Evolutionary conservation across 139 green algal genomes (phyloP), one percentile per base, ranked within the genome.

Genomic region (Volvox africanus): DNA sequence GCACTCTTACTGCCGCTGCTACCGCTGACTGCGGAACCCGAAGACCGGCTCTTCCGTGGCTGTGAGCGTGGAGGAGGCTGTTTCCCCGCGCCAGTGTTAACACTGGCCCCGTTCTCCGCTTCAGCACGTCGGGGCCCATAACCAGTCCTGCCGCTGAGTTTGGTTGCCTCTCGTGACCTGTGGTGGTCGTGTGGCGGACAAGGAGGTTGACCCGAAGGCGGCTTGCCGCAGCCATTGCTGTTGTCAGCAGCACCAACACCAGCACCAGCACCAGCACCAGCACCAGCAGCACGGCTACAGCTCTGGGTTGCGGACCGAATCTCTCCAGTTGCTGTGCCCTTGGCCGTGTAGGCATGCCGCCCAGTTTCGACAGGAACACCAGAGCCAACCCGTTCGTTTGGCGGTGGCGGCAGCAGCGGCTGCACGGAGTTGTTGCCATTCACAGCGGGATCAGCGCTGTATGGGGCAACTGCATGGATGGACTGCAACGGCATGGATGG

Each of bases 1-100:
- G 75, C 75, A 32, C 30, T 80, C 76, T 61, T 61, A 13, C 32
- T 82, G 76, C 30, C 30, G 75, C 75, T 84, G 78, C 78, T 44
- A 2, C 16, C n/a, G 6, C n/a, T 55, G 30, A 32, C n/a, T 30
- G 32, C 22, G 11, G 78, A 35, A 33, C 19, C 21, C 18, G 37
- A 67, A 37, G 78, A 68, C 28, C 18, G 37, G 37, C 78, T 84
- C 32, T 82, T 82, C 37, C 78, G 78, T 35, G 11, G 32, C 75
- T 81, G 30, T 12, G 67, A 75, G 5, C 9, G 44, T 55, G 44
- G 44, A 14, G 44, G 44, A 55, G 44, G 44, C 44, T 55, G 44
- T 55, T 55, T 55, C 30, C 76, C 55, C 30, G 76, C 1, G n/a
- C 2, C 33, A 18, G 18, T 61, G 2, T 18, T 55, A 16, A 1